Evolutionary conservation across 371 early-diverging fungal species (phyloP).

Genomic region (Rhizomucor pusillus): DNA sequence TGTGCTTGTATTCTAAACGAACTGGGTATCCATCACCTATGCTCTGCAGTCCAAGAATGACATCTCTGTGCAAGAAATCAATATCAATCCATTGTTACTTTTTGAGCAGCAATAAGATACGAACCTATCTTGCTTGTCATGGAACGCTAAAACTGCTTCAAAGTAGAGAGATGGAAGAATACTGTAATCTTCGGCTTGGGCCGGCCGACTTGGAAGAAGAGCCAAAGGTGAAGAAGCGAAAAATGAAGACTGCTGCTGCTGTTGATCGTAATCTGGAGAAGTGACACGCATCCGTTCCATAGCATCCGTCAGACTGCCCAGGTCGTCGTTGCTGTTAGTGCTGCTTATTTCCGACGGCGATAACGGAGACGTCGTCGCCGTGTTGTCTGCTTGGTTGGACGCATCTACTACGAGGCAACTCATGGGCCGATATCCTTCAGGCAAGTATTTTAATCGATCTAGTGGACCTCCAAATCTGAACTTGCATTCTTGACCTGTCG

Average conservation of each 20-base stretch:
- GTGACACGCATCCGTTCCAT: slow-evolving; percentile 9
- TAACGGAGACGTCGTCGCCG: too few relatives aligned
- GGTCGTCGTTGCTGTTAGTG: slow-evolving; percentile 4
- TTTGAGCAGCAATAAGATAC: too few relatives aligned
- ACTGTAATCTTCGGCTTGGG: slow-evolving; percentile 4
- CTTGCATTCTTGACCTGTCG: slow-evolving; percentile 40
- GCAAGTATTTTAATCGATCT: slow-evolving; percentile 26
- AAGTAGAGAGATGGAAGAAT: slow-evolving; percentile 33
- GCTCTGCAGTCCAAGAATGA: slow-evolving; percentile 9
- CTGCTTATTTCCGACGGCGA: too few relatives aligned
- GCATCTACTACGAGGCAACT: neutral
- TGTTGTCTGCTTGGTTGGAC: too few relatives aligned
- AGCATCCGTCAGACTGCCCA: slow-evolving; percentile 7
- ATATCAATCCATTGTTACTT: neutral
- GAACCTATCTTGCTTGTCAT: too few relatives aligned
- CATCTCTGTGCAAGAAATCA: slow-evolving; percentile 1
- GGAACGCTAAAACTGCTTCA: neutral
- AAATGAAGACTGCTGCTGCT: too few relatives aligned
- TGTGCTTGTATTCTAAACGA: slow-evolving; percentile 21
- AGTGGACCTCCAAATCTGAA: slow-evolving; percentile 40
- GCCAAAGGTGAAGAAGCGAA: neutral
- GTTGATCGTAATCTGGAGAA: slow-evolving; percentile 8
- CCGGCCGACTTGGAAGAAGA: slow-evolving; percentile 1
- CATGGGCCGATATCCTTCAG: slow-evolving; percentile 9
- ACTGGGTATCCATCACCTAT: slow-evolving; percentile 9